phyloP scores from a whole-genome alignment of 176 grass and related monocot genomes.

The Aegilops tauschii region DNA sequence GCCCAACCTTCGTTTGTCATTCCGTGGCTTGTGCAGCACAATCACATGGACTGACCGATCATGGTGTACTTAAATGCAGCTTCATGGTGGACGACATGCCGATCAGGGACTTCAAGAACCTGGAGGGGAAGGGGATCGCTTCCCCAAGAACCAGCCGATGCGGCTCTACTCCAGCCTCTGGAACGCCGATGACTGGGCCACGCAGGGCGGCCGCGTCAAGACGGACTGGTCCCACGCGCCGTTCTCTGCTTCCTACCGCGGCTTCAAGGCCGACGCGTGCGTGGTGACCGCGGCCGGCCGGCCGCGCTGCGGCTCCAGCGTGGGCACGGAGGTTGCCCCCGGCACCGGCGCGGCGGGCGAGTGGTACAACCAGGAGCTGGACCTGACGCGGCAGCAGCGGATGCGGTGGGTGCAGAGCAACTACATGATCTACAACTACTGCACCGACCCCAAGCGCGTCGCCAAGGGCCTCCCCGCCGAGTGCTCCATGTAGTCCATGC shows the following conservation, averaged over 20 bases:
- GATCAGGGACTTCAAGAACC: too few species aligned
- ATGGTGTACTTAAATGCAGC: too few species aligned
- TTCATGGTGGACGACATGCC: too few species aligned
- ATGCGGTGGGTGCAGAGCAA: slow-evolving; percentile 75
- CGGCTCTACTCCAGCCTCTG: too few species aligned
- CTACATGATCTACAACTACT: slow-evolving; percentile 98
- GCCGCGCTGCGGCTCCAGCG: slow-evolving; percentile 31
- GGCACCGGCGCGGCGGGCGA: slow-evolving; percentile 30
- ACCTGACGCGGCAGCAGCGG: slow-evolving; percentile 52
- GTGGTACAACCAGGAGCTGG: slow-evolving; percentile 89
- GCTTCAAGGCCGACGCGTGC: slow-evolving; percentile 72
- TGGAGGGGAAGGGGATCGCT: too few species aligned
- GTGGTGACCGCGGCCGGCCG: slow-evolving; percentile 33
- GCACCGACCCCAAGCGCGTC: slow-evolving; percentile 67
- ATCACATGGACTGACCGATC: too few species aligned
- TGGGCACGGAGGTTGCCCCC: background rate
- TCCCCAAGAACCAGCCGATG: too few species aligned
- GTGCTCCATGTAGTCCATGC: slow-evolving; percentile 41
- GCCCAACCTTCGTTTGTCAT: too few species aligned
- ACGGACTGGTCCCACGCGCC: slow-evolving; percentile 62
- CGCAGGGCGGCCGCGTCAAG: slow-evolving; percentile 77
- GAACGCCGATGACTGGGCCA: slow-evolving; percentile 76
- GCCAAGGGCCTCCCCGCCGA: slow-evolving; percentile 57
- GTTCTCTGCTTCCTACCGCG: slow-evolving; percentile 64
- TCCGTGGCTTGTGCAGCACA: too few species aligned